phyloP scores from a whole-genome alignment of 148 eudicot genomes.

The Vaccinium macrocarpon region DNA sequence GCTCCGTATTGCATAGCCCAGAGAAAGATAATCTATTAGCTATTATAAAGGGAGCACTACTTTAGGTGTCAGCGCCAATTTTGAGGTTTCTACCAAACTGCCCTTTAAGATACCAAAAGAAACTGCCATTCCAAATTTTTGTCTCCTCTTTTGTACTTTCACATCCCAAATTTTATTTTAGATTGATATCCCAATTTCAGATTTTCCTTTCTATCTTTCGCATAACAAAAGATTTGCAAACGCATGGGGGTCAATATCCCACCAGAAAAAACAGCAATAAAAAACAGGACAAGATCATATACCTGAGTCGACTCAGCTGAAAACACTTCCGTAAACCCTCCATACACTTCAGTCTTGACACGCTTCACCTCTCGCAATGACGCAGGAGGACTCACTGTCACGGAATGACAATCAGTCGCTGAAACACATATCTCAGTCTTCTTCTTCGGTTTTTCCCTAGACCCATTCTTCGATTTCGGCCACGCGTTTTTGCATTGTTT shows the following conservation, averaged over 20 bases:
- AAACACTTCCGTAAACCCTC: slow-evolving; percentile 71
- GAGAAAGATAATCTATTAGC: neutral
- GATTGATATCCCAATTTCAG: too few relatives aligned
- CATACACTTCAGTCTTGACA: slow-evolving; percentile 55
- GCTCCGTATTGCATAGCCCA: neutral
- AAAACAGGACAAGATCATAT: neutral
- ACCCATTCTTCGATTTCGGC: slow-evolving; percentile 31
- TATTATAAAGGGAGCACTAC: too few relatives aligned
- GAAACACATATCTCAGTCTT: slow-evolving; percentile 34
- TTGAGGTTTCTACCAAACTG: too few relatives aligned
- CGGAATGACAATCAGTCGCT: slow-evolving; percentile 50
- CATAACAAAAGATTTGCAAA: too few relatives aligned
- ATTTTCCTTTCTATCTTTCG: too few relatives aligned
- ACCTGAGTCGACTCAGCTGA: slow-evolving; percentile 65
- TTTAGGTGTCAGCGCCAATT: too few relatives aligned
- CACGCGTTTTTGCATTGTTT: slow-evolving; percentile 34
- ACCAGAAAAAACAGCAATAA: neutral
- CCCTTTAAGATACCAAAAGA: too few relatives aligned
- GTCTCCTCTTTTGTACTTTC: too few relatives aligned
- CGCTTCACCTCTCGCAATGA: slow-evolving; percentile 35
- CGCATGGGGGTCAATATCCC: too few relatives aligned
- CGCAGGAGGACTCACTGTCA: slow-evolving; percentile 50
- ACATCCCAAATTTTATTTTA: too few relatives aligned
- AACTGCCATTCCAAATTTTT: too few relatives aligned
- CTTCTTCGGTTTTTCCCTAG: slow-evolving; percentile 23